A percentile compares a stretch with the other conserved stretches of the same genome.
phyloP scores from a whole-genome alignment of 257 asterid species.

The Cynanchum wilfordii region DNA sequence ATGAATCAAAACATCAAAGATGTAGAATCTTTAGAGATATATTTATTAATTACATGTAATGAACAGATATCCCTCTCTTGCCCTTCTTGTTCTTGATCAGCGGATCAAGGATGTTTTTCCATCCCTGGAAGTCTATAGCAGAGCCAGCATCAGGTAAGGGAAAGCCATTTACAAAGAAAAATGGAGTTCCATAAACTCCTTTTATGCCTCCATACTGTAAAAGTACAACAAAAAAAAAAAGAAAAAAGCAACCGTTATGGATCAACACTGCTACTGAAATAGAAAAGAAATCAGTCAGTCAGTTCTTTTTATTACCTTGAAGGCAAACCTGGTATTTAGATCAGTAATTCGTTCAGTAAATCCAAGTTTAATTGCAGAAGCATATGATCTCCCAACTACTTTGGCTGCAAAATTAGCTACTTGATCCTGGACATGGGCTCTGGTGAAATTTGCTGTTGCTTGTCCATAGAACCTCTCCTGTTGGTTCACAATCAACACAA shows the following conservation, averaged over 20 bases:
- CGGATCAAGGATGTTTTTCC: constrained; percentile 62
- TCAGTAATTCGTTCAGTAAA: constrained; percentile 52
- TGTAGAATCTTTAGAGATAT: neutral
- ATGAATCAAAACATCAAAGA: neutral
- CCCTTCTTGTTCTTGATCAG: constrained; percentile 26
- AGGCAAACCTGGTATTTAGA: constrained; percentile 57
- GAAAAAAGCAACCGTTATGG: neutral
- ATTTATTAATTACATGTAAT: constrained; percentile 8
- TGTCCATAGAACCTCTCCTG: constrained; percentile 57
- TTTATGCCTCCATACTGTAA: constrained; percentile 73
- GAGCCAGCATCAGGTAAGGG: constrained; percentile 74
- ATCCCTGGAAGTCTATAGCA: constrained; percentile 38
- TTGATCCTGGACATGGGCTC: constrained; percentile 29
- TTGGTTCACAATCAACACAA: no score
- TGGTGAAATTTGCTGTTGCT: constrained; percentile 53
- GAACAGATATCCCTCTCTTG: neutral
- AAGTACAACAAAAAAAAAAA: neutral
- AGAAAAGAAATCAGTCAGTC: neutral
- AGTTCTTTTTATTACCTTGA: constrained; percentile 49
- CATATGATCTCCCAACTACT: constrained; percentile 38
- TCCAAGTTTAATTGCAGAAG: constrained; percentile 45
- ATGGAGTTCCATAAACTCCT: constrained; percentile 86
- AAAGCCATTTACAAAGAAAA: constrained; percentile 84
- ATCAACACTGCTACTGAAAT: neutral
- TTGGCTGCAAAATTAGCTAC: constrained; percentile 33